Evolutionary conservation across 306 rosid genomes (phyloP).

Genomic region (Inga laurina): DNA sequence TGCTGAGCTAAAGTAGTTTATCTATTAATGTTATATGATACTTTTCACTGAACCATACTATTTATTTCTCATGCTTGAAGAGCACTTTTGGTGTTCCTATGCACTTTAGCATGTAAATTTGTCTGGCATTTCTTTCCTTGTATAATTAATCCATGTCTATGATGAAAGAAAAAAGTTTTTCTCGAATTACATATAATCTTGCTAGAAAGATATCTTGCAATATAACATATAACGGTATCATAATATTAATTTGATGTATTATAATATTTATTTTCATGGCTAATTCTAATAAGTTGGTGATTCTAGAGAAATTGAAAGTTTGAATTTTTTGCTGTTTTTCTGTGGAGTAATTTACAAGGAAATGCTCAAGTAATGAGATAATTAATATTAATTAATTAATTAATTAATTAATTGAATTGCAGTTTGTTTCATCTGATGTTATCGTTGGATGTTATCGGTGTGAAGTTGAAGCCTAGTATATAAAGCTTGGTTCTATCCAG

Average conservation of each 20-base stretch:
- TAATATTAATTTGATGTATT: no score
- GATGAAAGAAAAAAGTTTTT: neutral
- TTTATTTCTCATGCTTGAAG: neutral
- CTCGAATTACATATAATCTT: no score
- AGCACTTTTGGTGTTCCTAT: neutral
- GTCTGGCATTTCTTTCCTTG: neutral
- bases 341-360: no score
- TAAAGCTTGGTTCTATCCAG: neutral
- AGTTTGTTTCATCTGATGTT: neutral
- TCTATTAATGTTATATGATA: neutral
- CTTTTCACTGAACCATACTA: neutral
- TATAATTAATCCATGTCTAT: neutral
- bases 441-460: neutral
- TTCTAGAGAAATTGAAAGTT: no score
- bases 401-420: slow-evolving; percentile 49
- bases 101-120: slow-evolving; percentile 10
- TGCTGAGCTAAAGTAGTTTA: neutral
- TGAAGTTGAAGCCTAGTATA: no score
- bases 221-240: no score
- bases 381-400: slow-evolving; percentile 16
- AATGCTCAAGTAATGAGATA: slow-evolving; percentile 40
- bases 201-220: neutral
- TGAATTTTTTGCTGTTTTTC: no score
- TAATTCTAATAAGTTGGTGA: no score
- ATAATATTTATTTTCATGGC: no score